Evolutionary conservation across 2,329 filamentous ascomycete species (phyloP), one percentile per base, ranked within the genome.

Genomic region (Tolypocladium pustulatum): DNA sequence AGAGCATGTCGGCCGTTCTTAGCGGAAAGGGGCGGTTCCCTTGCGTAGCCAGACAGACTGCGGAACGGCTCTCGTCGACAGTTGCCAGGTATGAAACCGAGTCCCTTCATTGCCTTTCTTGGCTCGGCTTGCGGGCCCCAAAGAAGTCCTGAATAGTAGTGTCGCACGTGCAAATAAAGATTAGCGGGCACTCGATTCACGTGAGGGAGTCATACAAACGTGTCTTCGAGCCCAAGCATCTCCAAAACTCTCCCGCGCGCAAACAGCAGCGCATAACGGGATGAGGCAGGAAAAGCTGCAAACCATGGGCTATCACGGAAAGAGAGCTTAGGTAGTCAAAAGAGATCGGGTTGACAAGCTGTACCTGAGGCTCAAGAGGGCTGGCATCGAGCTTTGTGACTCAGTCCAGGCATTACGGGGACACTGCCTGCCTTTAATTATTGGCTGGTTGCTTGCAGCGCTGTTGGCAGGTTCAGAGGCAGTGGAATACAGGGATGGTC

Each of bases 191-290:
- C n/a, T n/a, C n/a, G n/a, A 22, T n/a, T 9, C 17, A 41, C 20
- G n/a, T 46, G 22, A 25, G 5, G n/a, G 41, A 2, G 41, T 25
- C 13, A 25, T 25, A 36, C 56, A 10, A 12, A 54, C 51, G 37
- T 59, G 40, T 55, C 55, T 51, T 57, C 55, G 9, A 53, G 34
- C n/a, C n/a, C 6, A 12, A 51, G 51, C 55, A 54, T 59, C 20
- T 27, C 51, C 15, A 30, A 37, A 37, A n/a, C n/a, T n/a, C n/a
- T n/a, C n/a, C n/a, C n/a, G n/a, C n/a, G n/a, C n/a, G n/a, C n/a
- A n/a, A n/a, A n/a, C n/a, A n/a, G n/a, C n/a, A n/a, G n/a, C n/a
- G n/a, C n/a, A n/a, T n/a, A n/a, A n/a, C n/a, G n/a, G n/a, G n/a
- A n/a, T n/a, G n/a, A 34, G 32, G 32, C 32, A 34, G 5, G 9